These are phyloP conservation scores for Artemisia tridentata DNA, from an alignment of 129 eudicot genomes.

Conservation along the genomic window DNA sequence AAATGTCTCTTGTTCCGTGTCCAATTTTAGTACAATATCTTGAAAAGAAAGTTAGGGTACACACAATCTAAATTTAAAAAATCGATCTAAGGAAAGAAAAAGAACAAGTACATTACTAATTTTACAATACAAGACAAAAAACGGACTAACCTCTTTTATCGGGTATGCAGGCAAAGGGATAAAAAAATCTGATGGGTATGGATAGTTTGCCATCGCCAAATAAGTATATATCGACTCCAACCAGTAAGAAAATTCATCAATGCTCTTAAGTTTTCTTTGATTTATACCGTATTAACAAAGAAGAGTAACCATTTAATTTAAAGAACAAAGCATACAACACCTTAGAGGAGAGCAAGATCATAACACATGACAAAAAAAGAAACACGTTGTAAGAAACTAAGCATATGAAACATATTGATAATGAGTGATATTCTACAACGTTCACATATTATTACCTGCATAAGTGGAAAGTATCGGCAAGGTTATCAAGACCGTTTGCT, in stretches of 20 bases:
- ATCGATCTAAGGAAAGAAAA: background rate
- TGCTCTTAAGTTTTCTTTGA: conserved; percentile 62
- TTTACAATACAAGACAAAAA: background rate
- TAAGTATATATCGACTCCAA: conserved; percentile 76
- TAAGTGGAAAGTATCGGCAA: conserved; percentile 60
- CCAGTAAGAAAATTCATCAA: conserved; percentile 63
- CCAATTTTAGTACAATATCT: background rate
- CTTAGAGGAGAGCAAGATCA: no score
- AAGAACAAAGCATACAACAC: background rate
- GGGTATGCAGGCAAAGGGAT: conserved; percentile 96
- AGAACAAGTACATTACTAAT: background rate
- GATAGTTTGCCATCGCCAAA: conserved; percentile 90
- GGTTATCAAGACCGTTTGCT: conserved; percentile 35
- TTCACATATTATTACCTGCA: conserved; percentile 47
- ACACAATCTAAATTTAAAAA: no score
- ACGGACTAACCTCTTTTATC: conserved; percentile 65
- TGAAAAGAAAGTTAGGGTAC: background rate
- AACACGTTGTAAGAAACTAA: background rate
- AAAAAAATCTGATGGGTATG: conserved; percentile 69
- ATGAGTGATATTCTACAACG: no score
- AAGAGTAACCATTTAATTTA: background rate
- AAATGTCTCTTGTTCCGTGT: no score
- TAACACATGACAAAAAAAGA: background rate
- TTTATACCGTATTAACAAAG: conserved; percentile 8
- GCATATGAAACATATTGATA: background rate